Evolutionary conservation across 192 early-diverging fungal genomes (phyloP), one percentile per base, ranked within the genome.

Genomic region (Entophlyctis luteolus): DNA sequence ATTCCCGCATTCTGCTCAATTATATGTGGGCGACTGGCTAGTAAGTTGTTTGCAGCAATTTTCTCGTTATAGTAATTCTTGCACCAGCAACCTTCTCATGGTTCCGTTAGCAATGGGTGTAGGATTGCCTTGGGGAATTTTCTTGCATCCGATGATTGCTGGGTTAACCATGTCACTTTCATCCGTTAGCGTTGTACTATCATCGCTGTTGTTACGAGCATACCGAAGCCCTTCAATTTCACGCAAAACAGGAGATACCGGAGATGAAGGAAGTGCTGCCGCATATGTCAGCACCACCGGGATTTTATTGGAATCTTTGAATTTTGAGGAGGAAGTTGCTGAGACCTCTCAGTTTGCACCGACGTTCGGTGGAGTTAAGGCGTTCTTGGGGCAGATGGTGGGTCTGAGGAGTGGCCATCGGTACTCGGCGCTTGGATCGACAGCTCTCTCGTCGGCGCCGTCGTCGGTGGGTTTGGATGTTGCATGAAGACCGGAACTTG

Each of bases 51-150:
- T 68, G 46, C 23, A 5, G 4, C 53, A 28, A 5, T 29, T n/a
- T 32, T 46, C 18, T 5, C 32, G 31, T 27, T 34, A 28, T 29
- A 25, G 34, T 12, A 33, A 62, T 47, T 67, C 37, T 66, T 63
- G 18, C 14, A 23, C 25, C 46, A 79, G 78, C 81, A 98, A 98
- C 57, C 16, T 96, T 6, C 34, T 94, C 25, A 92, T 91, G 55
- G 89, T 98, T 20, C 95, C 95, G 4, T 72, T 95, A 2, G 95
- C 95, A 14, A 96, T 96, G 95, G 95, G 95, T 25, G 20, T 96
- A 8, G 86, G 90, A 39, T 67, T 91, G 38, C 95, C 95, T 0
- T 88, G 90, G 85, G 92, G 93, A 6, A 79, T 86, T 22, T 83
- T 87, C 56, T 53, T 98, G 54, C 93, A 86, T 32, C 93, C 96